Conservation (phyloP, 495 filamentous ascomycete genomes). For the Glonium stellatum region DNA sequence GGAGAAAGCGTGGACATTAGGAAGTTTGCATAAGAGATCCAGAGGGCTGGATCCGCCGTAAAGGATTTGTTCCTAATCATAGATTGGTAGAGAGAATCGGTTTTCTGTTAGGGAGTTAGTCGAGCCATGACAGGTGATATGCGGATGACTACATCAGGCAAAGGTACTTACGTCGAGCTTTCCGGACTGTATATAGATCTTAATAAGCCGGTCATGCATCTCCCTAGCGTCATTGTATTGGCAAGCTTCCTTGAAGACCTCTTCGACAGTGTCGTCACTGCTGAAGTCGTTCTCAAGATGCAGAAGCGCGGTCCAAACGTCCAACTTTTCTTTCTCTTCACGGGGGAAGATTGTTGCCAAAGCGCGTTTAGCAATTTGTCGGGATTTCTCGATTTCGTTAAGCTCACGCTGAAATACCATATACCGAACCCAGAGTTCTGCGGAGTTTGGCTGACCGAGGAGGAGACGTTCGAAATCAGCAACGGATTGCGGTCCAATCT, state of each 20-base stretch:
- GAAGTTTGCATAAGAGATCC: constrained; percentile 93
- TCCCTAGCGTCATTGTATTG: constrained; percentile 88
- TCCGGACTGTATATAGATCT: constrained; percentile 87
- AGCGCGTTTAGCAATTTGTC: constrained; percentile 82
- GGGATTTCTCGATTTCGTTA: constrained; percentile 75
- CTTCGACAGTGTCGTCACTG: constrained; percentile 73
- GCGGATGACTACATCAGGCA: not conserved
- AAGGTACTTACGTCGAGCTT: constrained; percentile 55
- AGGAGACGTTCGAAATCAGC: constrained; percentile 90
- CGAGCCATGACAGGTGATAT: not conserved
- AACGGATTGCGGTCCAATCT: constrained; percentile 80
- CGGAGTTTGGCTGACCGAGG: constrained; percentile 83
- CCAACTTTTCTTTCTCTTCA: constrained; percentile 83
- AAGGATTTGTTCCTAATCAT: constrained; percentile 78
- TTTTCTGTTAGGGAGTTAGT: constrained; percentile 52
- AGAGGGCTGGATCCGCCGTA: constrained; percentile 65
- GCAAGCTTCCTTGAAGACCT: constrained; percentile 86
- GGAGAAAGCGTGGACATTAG: constrained; percentile 56
- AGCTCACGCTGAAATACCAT: constrained; percentile 95
- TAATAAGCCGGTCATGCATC: constrained; percentile 81
- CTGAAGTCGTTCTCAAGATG: constrained; percentile 93
- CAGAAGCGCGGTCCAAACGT: constrained; percentile 88
- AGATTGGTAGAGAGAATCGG: constrained; percentile 77
- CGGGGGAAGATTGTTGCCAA: constrained; percentile 80
- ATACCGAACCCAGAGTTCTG: constrained; percentile 85